phyloP scores from a whole-genome alignment of 306 rosid genomes.

The Castanea mollissima region DNA sequence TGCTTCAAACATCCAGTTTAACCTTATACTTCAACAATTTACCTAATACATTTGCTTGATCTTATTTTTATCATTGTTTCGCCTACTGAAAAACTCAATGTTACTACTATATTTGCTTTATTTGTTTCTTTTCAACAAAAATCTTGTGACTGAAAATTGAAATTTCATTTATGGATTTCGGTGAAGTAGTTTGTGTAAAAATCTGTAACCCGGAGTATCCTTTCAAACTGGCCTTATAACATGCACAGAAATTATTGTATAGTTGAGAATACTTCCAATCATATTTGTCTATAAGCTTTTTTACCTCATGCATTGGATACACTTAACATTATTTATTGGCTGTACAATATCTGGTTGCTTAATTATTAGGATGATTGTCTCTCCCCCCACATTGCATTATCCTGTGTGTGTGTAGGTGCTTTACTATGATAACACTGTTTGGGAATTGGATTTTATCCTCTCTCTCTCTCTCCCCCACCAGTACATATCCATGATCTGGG shows the following conservation, averaged over 20 bases:
- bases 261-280: background rate
- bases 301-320: background rate
- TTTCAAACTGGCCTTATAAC: background rate
- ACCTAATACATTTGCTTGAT: background rate
- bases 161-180: no score
- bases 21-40: conserved; percentile 2
- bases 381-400: background rate
- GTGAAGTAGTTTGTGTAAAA: no score
- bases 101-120: background rate
- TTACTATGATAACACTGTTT: background rate
- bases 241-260: background rate
- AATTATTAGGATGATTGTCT: background rate
- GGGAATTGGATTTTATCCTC: background rate
- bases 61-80: background rate
- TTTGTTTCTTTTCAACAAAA: background rate
- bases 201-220: no score
- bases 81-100: background rate
- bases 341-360: background rate
- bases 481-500: no score
- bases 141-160: background rate
- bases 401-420: no score
- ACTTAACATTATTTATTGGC: background rate
- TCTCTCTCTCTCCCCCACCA: no score
- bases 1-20: conserved; percentile 17
- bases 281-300: background rate